A percentile compares a stretch with the other conserved stretches of the same genome.
Evolutionary conservation across 2,329 filamentous ascomycete species (phyloP).

Genomic region (Cladosporium sp.): DNA sequence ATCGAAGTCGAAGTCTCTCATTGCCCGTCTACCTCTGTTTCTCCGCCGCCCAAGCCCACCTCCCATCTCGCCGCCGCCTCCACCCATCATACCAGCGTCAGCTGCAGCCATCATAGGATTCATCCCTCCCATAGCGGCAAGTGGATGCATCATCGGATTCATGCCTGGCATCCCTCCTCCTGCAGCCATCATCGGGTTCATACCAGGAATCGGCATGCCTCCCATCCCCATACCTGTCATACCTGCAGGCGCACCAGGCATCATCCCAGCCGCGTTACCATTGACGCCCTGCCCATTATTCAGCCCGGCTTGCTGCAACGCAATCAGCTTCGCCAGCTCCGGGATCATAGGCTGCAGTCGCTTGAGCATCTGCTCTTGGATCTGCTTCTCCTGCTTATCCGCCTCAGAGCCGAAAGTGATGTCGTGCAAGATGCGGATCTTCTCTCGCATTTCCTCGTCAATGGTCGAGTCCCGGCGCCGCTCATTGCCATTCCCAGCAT

Average conservation of each 20-base stretch:
- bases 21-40: background rate
- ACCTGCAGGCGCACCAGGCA: background rate
- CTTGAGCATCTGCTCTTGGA: constrained; percentile 22
- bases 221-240: background rate
- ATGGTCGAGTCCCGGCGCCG: background rate
- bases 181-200: too few relatives aligned
- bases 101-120: constrained; percentile 13
- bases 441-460: constrained; percentile 3
- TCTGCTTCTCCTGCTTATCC: constrained; percentile 23
- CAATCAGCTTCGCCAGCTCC: constrained; percentile 20
- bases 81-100: constrained; percentile 12
- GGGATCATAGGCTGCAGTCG: constrained; percentile 24
- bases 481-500: background rate
- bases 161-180: background rate
- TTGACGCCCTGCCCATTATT: background rate
- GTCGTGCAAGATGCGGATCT: constrained; percentile 16
- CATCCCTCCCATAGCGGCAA: constrained; percentile 5
- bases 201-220: background rate
- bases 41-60: constrained; percentile 11
- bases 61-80: constrained; percentile 11
- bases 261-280: background rate
- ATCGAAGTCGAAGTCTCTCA: constrained; percentile 7
- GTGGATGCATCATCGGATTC: background rate
- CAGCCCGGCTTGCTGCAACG: constrained; percentile 6
- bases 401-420: constrained; percentile 23